A percentile compares a stretch with the other conserved stretches of the same genome.
Conservation (phyloP, 305 asterid genomes). For the Caryopteris hybrid region DNA sequence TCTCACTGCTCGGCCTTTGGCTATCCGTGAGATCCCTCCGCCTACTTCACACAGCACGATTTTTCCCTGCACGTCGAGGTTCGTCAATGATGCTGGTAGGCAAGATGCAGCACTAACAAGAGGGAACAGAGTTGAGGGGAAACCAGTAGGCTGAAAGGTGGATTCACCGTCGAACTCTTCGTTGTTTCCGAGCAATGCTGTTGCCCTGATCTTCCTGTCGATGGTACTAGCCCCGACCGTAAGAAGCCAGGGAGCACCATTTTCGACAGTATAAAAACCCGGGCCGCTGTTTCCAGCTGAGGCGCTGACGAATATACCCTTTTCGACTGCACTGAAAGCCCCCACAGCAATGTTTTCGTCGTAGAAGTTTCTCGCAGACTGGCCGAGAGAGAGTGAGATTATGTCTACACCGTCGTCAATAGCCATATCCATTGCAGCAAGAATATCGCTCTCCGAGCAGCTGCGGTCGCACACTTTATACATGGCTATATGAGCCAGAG, state of each 20-base stretch:
- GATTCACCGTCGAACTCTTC: slow-evolving; percentile 42
- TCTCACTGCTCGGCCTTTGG: slow-evolving; percentile 21
- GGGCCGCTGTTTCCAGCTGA: slow-evolving; percentile 52
- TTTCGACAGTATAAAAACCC: neutral
- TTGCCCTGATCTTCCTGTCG: slow-evolving; percentile 33
- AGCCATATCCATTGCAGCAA: slow-evolving; percentile 44
- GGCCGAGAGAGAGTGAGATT: slow-evolving; percentile 39
- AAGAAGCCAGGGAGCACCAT: slow-evolving; percentile 70
- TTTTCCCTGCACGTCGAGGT: slow-evolving; percentile 16
- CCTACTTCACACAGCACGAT: slow-evolving; percentile 28
- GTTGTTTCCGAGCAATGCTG: slow-evolving; percentile 43
- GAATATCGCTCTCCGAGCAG: slow-evolving; percentile 31
- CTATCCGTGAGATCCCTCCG: neutral
- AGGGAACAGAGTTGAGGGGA: slow-evolving; percentile 21
- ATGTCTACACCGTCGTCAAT: slow-evolving; percentile 58
- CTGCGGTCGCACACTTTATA: slow-evolving; percentile 31
- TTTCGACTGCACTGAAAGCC: slow-evolving; percentile 39
- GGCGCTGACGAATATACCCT: slow-evolving; percentile 51
- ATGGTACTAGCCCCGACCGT: slow-evolving; percentile 55
- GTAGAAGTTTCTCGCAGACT: neutral
- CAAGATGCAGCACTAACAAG: slow-evolving; percentile 21
- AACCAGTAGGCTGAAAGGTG: slow-evolving; percentile 32
- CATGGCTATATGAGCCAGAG: slow-evolving; percentile 46
- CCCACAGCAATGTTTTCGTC: slow-evolving; percentile 31
- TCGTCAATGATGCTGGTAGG: slow-evolving; percentile 8